phyloP scores from a whole-genome alignment of 2,329 filamentous ascomycete species.

The Colletotrichum tofieldiae region DNA sequence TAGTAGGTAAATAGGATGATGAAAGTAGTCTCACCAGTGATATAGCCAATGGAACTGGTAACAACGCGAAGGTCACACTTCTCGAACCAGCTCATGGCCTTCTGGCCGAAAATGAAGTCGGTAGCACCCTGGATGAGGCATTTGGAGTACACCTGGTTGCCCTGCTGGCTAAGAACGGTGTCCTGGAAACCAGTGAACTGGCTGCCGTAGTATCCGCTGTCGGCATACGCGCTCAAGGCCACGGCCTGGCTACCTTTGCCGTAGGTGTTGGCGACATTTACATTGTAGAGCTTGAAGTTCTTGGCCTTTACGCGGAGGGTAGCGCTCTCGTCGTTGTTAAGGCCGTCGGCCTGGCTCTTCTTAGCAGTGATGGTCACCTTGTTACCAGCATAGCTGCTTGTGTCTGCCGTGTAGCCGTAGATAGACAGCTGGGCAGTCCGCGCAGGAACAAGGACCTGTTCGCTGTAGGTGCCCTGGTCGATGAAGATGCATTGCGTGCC shows the following conservation, averaged over 20 bases:
- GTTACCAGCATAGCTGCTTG: slow-evolving; percentile 68
- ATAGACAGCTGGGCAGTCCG: slow-evolving; percentile 68
- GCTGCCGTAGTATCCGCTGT: slow-evolving; percentile 64
- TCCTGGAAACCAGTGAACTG: slow-evolving; percentile 65
- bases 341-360: slow-evolving; percentile 66
- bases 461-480: slow-evolving; percentile 74
- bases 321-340: slow-evolving; percentile 68
- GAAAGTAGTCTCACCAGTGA: slow-evolving; percentile 55
- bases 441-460: slow-evolving; percentile 70
- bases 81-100: slow-evolving; percentile 61
- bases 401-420: slow-evolving; percentile 70
- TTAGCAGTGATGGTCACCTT: slow-evolving; percentile 69
- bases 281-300: slow-evolving; percentile 73
- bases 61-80: slow-evolving; percentile 58
- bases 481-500: slow-evolving; percentile 74
- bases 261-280: slow-evolving; percentile 66
- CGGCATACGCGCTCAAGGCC: slow-evolving; percentile 60
- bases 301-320: slow-evolving; percentile 64
- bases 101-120: slow-evolving; percentile 66
- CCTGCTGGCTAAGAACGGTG: slow-evolving; percentile 62
- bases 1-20: no score
- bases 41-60: slow-evolving; percentile 54
- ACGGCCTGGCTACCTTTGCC: slow-evolving; percentile 65
- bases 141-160: slow-evolving; percentile 63
- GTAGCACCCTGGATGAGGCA: slow-evolving; percentile 64